Evolutionary conservation across 176 grass and related monocot genomes (phyloP).

Genomic region (Saccharum officinarum): DNA sequence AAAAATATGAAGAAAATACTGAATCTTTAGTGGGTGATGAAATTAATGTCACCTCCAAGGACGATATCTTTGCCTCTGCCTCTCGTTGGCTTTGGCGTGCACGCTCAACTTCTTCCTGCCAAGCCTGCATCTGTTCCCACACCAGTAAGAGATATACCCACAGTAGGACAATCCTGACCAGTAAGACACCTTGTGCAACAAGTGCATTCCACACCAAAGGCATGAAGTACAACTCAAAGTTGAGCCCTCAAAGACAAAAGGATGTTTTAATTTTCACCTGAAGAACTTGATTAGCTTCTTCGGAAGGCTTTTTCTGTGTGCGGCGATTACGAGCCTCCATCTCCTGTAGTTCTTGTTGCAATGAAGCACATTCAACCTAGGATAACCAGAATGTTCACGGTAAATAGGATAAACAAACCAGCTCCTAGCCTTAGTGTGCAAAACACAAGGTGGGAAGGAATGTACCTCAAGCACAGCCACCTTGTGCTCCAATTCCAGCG

Average conservation of each 20-base stretch:
- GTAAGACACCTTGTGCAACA: constrained; percentile 9
- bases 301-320: constrained; percentile 87
- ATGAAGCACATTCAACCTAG: constrained; percentile 83
- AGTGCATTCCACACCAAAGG: constrained; percentile 2
- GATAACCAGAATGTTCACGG: constrained; percentile 31
- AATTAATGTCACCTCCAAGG: constrained; percentile 70
- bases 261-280: constrained; percentile 56
- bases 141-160: constrained; percentile 32
- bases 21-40: constrained; percentile 26
- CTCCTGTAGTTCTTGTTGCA: constrained; percentile 95
- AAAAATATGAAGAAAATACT: not conserved
- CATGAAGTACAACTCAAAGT: not conserved
- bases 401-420: constrained; percentile 27
- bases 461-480: constrained; percentile 92
- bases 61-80: constrained; percentile 83
- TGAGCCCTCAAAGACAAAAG: constrained; percentile 17
- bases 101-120: constrained; percentile 95
- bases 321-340: constrained; percentile 84
- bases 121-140: constrained; percentile 80
- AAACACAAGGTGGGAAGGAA: not conserved
- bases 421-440: not conserved
- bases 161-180: not conserved
- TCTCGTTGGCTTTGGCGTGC: constrained; percentile 95
- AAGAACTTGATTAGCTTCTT: constrained; percentile 96
- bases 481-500: constrained; percentile 89